These are phyloP conservation scores for Asterophora lycoperdoides DNA, from an alignment of 768 basidiomycete genomes.

Conservation along the genomic window DNA sequence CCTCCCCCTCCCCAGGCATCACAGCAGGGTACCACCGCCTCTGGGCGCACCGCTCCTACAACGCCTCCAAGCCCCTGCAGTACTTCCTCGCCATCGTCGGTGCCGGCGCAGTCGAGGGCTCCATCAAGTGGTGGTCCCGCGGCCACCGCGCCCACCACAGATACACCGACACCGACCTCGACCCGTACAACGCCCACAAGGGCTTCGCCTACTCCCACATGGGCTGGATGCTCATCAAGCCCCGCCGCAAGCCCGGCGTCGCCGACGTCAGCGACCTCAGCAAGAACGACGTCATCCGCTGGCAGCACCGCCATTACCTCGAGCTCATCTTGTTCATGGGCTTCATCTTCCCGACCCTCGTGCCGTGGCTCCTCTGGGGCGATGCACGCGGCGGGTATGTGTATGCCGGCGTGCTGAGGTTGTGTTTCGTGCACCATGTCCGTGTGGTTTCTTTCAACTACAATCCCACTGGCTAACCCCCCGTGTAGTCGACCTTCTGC, in stretches of 20 bases:
- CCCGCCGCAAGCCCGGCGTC: constrained; percentile 82
- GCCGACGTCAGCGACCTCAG: constrained; percentile 86
- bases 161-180: constrained; percentile 95
- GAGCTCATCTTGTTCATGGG: constrained; percentile 65
- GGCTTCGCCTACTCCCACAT: constrained; percentile 86
- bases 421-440: constrained; percentile 87
- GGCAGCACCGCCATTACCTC: constrained; percentile 85
- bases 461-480: constrained; percentile 6
- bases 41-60: constrained; percentile 96
- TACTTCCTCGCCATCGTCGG: constrained; percentile 82
- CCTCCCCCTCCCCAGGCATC: constrained; percentile 45
- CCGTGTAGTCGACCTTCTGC: constrained; percentile 80
- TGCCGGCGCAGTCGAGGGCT: constrained; percentile 92
- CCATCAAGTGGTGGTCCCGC: constrained; percentile 98
- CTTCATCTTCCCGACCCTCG: constrained; percentile 67
- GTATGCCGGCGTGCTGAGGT: constrained; percentile 74
- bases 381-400: constrained; percentile 85
- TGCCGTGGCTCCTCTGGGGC: constrained; percentile 80
- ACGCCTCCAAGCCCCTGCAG: constrained; percentile 82
- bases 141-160: constrained; percentile 97
- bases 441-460: constrained; percentile 24
- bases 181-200: constrained; percentile 91
- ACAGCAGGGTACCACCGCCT: constrained; percentile 96
- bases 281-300: constrained; percentile 74
- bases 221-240: constrained; percentile 93